Conservation (phyloP, 495 filamentous ascomycete species). For the Baudoinia panamericana region DNA sequence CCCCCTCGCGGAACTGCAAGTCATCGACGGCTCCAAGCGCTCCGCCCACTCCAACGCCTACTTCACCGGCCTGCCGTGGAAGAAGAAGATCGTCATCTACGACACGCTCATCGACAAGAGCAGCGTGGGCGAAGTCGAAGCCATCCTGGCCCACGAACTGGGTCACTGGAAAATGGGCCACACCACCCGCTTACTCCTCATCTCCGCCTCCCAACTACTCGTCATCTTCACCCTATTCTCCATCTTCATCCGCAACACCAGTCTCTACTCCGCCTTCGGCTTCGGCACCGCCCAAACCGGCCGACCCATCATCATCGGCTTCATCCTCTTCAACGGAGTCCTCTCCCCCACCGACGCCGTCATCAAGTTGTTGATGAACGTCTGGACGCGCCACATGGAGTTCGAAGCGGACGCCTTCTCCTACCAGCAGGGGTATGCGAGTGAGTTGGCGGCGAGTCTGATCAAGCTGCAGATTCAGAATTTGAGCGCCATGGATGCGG, state of each 20-base stretch:
- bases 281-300: constrained; percentile 66
- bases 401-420: constrained; percentile 92
- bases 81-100: constrained; percentile 99
- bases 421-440: constrained; percentile 67
- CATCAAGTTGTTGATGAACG: constrained; percentile 89
- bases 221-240: constrained; percentile 95
- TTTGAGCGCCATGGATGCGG: constrained; percentile 94
- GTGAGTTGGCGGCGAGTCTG: constrained; percentile 69
- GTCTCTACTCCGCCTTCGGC: constrained; percentile 79
- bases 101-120: constrained; percentile 95
- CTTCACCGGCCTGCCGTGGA: constrained; percentile 96
- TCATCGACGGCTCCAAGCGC: constrained; percentile 96
- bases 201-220: constrained; percentile 73
- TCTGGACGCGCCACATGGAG: constrained; percentile 83
- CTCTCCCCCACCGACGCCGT: constrained; percentile 82
- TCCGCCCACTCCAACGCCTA: constrained; percentile 97
- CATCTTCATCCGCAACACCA: constrained; percentile 89
- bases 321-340: constrained; percentile 90
- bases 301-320: constrained; percentile 88
- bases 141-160: constrained; percentile 87
- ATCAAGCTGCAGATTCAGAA: constrained; percentile 98
- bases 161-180: constrained; percentile 95
- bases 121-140: constrained; percentile 79
- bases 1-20: constrained; percentile 76
- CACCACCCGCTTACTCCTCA: constrained; percentile 80